Evolutionary conservation across 768 basidiomycete species (phyloP).

Genomic region (Suillus cothurnatus): DNA sequence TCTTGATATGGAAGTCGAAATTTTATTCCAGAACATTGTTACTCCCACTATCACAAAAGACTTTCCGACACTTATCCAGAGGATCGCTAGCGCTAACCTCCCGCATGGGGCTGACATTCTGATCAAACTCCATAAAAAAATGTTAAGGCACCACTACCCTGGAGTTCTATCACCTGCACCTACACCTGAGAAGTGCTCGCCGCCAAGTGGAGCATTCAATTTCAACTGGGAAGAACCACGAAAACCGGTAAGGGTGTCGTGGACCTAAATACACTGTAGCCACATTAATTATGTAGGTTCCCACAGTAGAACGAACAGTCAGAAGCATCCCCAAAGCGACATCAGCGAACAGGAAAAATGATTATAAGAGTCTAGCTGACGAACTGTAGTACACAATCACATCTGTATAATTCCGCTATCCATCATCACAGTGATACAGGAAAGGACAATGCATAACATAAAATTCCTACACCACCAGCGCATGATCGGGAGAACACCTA

Average conservation of each 20-base stretch:
- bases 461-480: no score
- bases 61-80: conserved; percentile 9
- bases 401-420: no score
- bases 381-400: no score
- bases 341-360: no score
- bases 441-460: no score
- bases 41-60: conserved; percentile 3
- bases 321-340: no score
- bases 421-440: no score
- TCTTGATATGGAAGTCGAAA: conserved; percentile 12
- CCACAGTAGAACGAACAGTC: no score
- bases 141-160: conserved; percentile 12
- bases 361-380: no score
- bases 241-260: not conserved
- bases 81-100: conserved; percentile 11
- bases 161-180: no score
- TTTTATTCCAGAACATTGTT: conserved; percentile 12
- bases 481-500: no score
- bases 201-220: not conserved
- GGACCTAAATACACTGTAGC: not conserved
- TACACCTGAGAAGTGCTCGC: not conserved
- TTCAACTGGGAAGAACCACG: not conserved
- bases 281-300: not conserved
- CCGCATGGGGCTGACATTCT: conserved; percentile 17
- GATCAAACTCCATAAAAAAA: conserved; percentile 7